Conservation (phyloP, 805 yeast species). For the Candida germanica region DNA sequence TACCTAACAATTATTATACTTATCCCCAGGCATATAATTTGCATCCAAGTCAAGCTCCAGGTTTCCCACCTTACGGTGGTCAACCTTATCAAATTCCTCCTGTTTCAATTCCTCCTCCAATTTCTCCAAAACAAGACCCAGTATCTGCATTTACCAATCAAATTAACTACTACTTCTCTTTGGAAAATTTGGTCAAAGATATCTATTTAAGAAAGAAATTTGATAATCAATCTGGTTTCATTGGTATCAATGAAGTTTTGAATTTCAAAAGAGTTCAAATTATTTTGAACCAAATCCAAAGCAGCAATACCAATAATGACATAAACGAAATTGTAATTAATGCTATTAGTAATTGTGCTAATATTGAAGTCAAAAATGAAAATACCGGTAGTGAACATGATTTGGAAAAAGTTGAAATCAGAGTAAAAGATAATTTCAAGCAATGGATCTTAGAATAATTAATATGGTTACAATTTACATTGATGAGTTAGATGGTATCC, state of each 20-base stretch:
- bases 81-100: slow-evolving; percentile 13
- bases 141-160: slow-evolving; percentile 51
- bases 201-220: slow-evolving; percentile 76
- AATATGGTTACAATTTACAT: neutral
- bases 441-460: slow-evolving; percentile 58
- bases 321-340: slow-evolving; percentile 41
- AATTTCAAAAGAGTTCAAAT: slow-evolving; percentile 73
- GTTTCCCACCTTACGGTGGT: slow-evolving; percentile 9
- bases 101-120: slow-evolving; percentile 43
- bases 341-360: slow-evolving; percentile 52
- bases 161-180: slow-evolving; percentile 85
- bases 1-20: slow-evolving; percentile 13
- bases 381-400: slow-evolving; percentile 31
- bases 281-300: slow-evolving; percentile 39
- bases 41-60: slow-evolving; percentile 16
- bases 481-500: too few species aligned
- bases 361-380: slow-evolving; percentile 45
- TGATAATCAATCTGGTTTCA: slow-evolving; percentile 66
- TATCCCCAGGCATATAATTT: slow-evolving; percentile 7
- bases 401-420: slow-evolving; percentile 51
- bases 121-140: slow-evolving; percentile 46
- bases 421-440: slow-evolving; percentile 55
- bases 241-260: slow-evolving; percentile 60
- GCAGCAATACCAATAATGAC: slow-evolving; percentile 22
- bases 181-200: slow-evolving; percentile 85